Evolutionary conservation across 768 basidiomycete genomes (phyloP), one percentile per base, ranked within the genome.

Genomic region (Hypholoma fasciculare): DNA sequence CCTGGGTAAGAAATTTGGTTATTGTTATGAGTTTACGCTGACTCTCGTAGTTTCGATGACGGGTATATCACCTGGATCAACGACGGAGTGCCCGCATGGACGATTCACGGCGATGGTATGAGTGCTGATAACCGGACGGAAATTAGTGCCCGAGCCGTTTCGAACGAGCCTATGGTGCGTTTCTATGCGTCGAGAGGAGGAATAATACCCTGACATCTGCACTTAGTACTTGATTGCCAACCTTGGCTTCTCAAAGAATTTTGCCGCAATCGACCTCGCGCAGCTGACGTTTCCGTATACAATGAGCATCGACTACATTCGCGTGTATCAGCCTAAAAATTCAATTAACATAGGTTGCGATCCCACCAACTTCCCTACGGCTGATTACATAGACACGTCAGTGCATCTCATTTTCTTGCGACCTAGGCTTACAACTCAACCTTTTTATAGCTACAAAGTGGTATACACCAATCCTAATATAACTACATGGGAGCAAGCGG

Each of bases 281-380:
- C 69, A 84, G 46, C 72, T 94, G 19, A 73, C 71, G 13, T 91
- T 90, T 74, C 92, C 92, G 3, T 71, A 83, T 1, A 72, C 67
- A 7, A 86, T 94, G 89, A 78, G 75, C 54, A 77, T 94, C 52
- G 91, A 95, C 68, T 95, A 88, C 71, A 83, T 96, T 52, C 84
- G 94, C 30, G 88, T 96, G 13, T 96, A 95, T 70, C 94, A 95
- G 67, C 84, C 84, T 8, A 76, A 80, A 64, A 70, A 82, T 60
- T 69, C 78, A 39, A 74, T 82, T 53, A 93, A 92, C 68, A 78
- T 91, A 43, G 92, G 93, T 6, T 95, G 93, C 67, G 87, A 90
- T 65, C 93, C 93, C 13, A 63, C 70, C 40, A 78, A 82, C 49
- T 86, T 78, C 65, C 93, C 94, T 1, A 96, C 94, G 0, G 72